A percentile compares a stretch with the other conserved stretches of the same genome.
phyloP scores from a whole-genome alignment of 192 early-diverging fungal species.

The Borealophlyctis nickersoniae region DNA sequence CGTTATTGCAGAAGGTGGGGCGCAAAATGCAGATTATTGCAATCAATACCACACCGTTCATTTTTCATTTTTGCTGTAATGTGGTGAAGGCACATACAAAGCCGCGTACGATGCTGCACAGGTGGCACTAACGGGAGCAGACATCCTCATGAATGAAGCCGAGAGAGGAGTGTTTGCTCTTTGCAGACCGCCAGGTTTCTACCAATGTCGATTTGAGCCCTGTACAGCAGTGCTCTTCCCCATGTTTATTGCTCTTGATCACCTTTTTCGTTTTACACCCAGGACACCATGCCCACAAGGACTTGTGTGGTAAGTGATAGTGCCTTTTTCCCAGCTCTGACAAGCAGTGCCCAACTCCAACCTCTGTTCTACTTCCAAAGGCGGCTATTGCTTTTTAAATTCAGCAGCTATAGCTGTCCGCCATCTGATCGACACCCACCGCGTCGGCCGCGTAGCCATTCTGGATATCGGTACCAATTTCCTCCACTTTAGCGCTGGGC shows the following conservation, averaged over 20 bases:
- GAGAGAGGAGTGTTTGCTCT: conserved; percentile 29
- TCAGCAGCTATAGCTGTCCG: conserved; percentile 79
- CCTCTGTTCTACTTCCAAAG: conserved; percentile 28
- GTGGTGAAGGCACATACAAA: conserved; percentile 61
- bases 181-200: conserved; percentile 33
- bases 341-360: too few relatives aligned
- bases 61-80: too few relatives aligned
- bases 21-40: conserved; percentile 7
- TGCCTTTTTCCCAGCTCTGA: too few relatives aligned
- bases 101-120: conserved; percentile 64
- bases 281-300: conserved; percentile 51
- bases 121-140: conserved; percentile 59
- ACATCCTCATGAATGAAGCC: conserved; percentile 45
- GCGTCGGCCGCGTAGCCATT: conserved; percentile 60
- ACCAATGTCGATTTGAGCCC: too few relatives aligned
- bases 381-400: conserved; percentile 89
- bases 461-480: conserved; percentile 79
- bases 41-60: too few relatives aligned
- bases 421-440: conserved; percentile 50
- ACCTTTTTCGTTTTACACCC: too few relatives aligned
- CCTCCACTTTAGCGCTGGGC: conserved; percentile 59
- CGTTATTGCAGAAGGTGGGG: conserved; percentile 51
- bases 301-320: conserved; percentile 23
- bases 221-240: too few relatives aligned
- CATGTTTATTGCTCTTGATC: too few relatives aligned